Evolutionary conservation across 1,284 basidiomycete genomes (phyloP).

Genomic region (Malassezia yamatoensis): DNA sequence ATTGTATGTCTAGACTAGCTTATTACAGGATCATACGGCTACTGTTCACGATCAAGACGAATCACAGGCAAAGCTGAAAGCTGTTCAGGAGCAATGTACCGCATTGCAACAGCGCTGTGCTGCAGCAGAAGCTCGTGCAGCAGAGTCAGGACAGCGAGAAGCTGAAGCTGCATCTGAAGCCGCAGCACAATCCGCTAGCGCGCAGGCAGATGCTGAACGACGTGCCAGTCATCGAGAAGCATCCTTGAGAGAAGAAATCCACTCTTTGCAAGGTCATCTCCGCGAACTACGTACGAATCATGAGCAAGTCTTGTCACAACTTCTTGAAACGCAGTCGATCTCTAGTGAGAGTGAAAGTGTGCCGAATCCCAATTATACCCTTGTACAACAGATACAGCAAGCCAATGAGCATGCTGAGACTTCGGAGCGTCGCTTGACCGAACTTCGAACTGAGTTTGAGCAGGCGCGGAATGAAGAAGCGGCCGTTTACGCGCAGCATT

Average conservation of each 20-base stretch:
- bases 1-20: constrained; percentile 55
- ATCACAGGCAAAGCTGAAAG: neutral
- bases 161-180: constrained; percentile 1
- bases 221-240: constrained; percentile 81
- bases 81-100: neutral
- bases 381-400: constrained; percentile 79
- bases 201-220: constrained; percentile 15
- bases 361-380: constrained; percentile 55
- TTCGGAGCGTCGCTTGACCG: constrained; percentile 84
- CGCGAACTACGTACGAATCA: constrained; percentile 78
- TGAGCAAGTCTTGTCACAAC: constrained; percentile 78
- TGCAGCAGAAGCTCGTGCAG: constrained; percentile 9
- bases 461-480: constrained; percentile 37
- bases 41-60: neutral
- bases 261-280: constrained; percentile 73
- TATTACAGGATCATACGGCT: neutral
- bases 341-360: constrained; percentile 7
- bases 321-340: constrained; percentile 54
- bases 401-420: constrained; percentile 82
- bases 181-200: constrained; percentile 1
- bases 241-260: constrained; percentile 63
- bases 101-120: constrained; percentile 1
- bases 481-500: constrained; percentile 50
- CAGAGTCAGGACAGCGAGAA: neutral
- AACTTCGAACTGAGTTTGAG: constrained; percentile 58